A percentile compares a stretch with the other conserved stretches of the same genome.
Evolutionary conservation across 495 filamentous ascomycete genomes (phyloP).

Genomic region (Entonaema liquescens): DNA sequence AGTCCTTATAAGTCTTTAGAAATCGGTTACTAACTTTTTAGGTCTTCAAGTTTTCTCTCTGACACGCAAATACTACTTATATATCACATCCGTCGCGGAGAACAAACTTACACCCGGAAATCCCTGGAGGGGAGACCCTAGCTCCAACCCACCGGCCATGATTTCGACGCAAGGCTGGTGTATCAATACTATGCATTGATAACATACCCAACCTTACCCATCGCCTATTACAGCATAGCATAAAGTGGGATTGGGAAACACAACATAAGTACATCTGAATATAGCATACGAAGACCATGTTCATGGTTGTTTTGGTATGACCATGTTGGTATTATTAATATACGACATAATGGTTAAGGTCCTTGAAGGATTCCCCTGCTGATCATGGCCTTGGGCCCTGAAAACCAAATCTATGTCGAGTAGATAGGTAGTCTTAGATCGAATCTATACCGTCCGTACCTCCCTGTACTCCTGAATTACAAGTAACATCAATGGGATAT

Average conservation of each 20-base stretch:
- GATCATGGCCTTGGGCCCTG: neutral
- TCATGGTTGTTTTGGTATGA: neutral
- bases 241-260: neutral
- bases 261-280: neutral
- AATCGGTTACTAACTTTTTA: neutral
- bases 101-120: neutral
- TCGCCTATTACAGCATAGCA: neutral
- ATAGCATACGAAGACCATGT: neutral
- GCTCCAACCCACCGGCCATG: neutral
- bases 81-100: neutral
- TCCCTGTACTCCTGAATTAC: constrained; percentile 10
- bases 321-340: neutral
- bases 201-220: neutral
- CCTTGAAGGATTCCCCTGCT: neutral
- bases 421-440: neutral
- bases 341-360: neutral
- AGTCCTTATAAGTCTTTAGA: neutral
- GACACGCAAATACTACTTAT: neutral
- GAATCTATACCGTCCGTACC: constrained; percentile 7
- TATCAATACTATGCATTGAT: neutral
- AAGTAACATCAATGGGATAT: constrained; percentile 33
- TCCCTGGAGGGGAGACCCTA: neutral
- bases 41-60: neutral
- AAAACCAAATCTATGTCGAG: constrained; percentile 3
- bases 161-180: neutral